Percentiles rank a stretch among this genome's conserved stretches.
Evolutionary conservation across 306 rosid species (phyloP).

Genomic region (Cercis canadensis): DNA sequence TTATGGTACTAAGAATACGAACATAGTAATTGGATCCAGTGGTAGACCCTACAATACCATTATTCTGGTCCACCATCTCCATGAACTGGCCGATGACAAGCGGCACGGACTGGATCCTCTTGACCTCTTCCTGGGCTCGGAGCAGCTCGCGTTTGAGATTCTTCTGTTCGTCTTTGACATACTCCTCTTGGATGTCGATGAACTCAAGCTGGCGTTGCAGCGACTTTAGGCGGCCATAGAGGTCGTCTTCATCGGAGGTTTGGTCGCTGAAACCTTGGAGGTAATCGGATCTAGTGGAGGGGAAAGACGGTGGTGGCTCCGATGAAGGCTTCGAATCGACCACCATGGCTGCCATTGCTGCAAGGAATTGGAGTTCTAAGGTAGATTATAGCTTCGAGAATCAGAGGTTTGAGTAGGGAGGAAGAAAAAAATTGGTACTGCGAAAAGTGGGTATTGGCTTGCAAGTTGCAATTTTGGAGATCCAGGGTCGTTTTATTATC

Average conservation of each 20-base stretch:
- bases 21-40: conserved; percentile 98
- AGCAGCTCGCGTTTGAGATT: conserved; percentile 95
- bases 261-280: conserved; percentile 46
- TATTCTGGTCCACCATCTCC: conserved; percentile 98
- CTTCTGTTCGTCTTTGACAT: conserved; percentile 93
- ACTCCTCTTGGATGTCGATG: conserved; percentile 92
- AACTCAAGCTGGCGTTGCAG: conserved; percentile 88
- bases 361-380: neutral
- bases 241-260: conserved; percentile 76
- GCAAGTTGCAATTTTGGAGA: no score
- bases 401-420: no score
- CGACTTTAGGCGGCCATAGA: conserved; percentile 77
- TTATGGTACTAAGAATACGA: conserved; percentile 89
- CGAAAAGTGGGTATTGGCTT: no score
- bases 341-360: conserved; percentile 73
- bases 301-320: conserved; percentile 74
- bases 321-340: conserved; percentile 66
- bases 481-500: no score
- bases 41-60: conserved; percentile 98
- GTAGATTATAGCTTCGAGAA: no score
- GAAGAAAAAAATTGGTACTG: no score
- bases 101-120: conserved; percentile 97
- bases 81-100: conserved; percentile 96
- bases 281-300: conserved; percentile 64
- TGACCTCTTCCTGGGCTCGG: conserved; percentile 96